A percentile compares a stretch with the other conserved stretches of the same genome.
These are phyloP conservation scores for Calycina herbarum DNA, from an alignment of 2,329 filamentous ascomycete species.

Conservation along the genomic window DNA sequence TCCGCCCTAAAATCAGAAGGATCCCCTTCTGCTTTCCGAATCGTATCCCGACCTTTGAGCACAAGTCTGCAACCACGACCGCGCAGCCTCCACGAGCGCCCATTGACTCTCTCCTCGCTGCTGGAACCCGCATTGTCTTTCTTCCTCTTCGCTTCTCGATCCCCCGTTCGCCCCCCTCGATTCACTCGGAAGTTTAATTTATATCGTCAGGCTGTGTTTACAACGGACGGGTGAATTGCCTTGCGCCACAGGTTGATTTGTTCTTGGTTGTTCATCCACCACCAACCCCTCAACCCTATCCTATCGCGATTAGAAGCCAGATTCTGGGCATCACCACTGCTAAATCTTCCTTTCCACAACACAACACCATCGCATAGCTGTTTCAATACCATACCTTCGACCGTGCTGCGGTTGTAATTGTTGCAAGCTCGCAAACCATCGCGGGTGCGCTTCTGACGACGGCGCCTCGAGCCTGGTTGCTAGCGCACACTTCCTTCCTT, in stretches of 20 bases:
- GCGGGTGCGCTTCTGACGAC: constrained; percentile 4
- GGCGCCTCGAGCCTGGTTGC: constrained; percentile 4
- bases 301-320: background rate
- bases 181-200: constrained; percentile 8
- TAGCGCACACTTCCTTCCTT: constrained; percentile 2
- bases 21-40: constrained; percentile 7
- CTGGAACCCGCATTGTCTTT: background rate
- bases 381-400: background rate
- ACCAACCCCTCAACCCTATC: background rate
- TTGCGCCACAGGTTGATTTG: background rate
- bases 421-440: background rate
- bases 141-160: background rate
- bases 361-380: background rate
- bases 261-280: background rate
- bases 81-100: background rate
- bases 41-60: constrained; percentile 7
- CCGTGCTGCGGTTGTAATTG: background rate
- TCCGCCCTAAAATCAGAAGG: background rate
- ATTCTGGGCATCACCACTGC: background rate
- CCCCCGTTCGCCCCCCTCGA: background rate
- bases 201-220: constrained; percentile 4
- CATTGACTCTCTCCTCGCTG: background rate
- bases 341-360: background rate
- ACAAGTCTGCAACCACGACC: constrained; percentile 4
- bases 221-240: background rate